Conservation (phyloP, 495 filamentous ascomycete genomes). For the Saxispiralis lemnorum region DNA sequence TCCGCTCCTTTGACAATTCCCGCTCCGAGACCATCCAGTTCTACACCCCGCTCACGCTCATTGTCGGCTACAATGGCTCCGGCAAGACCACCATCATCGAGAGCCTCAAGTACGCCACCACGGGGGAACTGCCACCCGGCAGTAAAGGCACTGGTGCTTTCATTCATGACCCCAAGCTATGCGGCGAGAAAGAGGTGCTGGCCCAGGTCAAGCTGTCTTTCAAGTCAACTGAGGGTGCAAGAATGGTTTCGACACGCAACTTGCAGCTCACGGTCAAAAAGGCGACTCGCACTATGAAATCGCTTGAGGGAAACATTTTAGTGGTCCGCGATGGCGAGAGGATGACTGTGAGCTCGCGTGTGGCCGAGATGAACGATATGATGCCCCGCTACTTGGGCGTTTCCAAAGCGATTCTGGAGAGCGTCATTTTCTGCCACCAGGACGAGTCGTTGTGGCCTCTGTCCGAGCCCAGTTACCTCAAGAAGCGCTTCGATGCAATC, state of each 20-base stretch:
- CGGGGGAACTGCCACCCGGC: conserved; percentile 82
- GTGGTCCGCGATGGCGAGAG: conserved; percentile 69
- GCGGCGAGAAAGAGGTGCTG: conserved; percentile 73
- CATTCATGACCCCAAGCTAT: conserved; percentile 88
- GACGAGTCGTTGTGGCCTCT: conserved; percentile 97
- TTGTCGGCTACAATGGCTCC: conserved; percentile 91
- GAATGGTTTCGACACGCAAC: conserved; percentile 64
- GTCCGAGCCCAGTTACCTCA: conserved; percentile 69
- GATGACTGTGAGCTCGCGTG: conserved; percentile 54
- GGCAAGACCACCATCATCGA: conserved; percentile 99
- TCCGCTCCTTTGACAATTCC: conserved; percentile 78
- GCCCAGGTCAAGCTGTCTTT: conserved; percentile 87
- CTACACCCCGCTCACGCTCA: conserved; percentile 75
- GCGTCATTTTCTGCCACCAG: conserved; percentile 96
- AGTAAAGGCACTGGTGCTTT: conserved; percentile 78
- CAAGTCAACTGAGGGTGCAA: conserved; percentile 51
- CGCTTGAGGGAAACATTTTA: conserved; percentile 58
- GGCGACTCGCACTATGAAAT: conserved; percentile 49
- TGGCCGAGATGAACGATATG: conserved; percentile 61
- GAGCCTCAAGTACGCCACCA: conserved; percentile 95
- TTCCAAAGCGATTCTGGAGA: conserved; percentile 73
- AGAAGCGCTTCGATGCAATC: conserved; percentile 91
- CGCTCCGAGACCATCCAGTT: conserved; percentile 72
- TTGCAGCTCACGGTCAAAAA: conserved; percentile 79
- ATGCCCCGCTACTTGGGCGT: conserved; percentile 82